phyloP scores from a whole-genome alignment of 2,329 filamentous ascomycete genomes.

The Epichloe hybrida region DNA sequence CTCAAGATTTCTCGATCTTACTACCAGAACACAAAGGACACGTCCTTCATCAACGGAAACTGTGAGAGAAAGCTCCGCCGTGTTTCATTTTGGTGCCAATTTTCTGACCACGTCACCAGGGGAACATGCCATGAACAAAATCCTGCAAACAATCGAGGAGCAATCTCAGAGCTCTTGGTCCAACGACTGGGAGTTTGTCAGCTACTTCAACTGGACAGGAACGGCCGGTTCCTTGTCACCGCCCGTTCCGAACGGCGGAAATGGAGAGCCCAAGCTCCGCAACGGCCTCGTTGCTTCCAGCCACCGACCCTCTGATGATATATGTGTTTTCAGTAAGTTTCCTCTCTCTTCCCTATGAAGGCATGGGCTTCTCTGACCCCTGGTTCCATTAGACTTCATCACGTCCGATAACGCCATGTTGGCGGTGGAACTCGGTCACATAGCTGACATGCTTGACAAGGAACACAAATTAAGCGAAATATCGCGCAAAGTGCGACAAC shows the following conservation, averaged over 20 bases:
- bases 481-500: constrained; percentile 23
- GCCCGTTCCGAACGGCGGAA: constrained; percentile 49
- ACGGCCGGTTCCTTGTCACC: constrained; percentile 12
- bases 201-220: constrained; percentile 19
- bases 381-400: constrained; percentile 30
- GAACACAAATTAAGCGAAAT: constrained; percentile 60
- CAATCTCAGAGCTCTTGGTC: constrained; percentile 15
- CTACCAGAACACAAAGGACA: constrained; percentile 54
- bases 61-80: constrained; percentile 9
- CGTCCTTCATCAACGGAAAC: constrained; percentile 43
- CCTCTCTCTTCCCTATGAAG: neutral
- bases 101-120: constrained; percentile 48
- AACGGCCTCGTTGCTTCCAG: constrained; percentile 69
- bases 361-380: neutral
- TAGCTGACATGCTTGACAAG: constrained; percentile 50
- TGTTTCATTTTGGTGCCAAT: too few species aligned
- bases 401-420: constrained; percentile 24
- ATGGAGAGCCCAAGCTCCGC: constrained; percentile 63
- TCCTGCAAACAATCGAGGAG: constrained; percentile 13
- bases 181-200: constrained; percentile 13
- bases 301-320: constrained; percentile 74
- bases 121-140: constrained; percentile 36
- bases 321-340: constrained; percentile 47
- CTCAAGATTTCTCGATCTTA: constrained; percentile 71
- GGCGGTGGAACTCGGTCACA: constrained; percentile 36